Evolutionary conservation across 2,329 filamentous ascomycete species (phyloP).

Genomic region (Neofusicoccum sp.): DNA sequence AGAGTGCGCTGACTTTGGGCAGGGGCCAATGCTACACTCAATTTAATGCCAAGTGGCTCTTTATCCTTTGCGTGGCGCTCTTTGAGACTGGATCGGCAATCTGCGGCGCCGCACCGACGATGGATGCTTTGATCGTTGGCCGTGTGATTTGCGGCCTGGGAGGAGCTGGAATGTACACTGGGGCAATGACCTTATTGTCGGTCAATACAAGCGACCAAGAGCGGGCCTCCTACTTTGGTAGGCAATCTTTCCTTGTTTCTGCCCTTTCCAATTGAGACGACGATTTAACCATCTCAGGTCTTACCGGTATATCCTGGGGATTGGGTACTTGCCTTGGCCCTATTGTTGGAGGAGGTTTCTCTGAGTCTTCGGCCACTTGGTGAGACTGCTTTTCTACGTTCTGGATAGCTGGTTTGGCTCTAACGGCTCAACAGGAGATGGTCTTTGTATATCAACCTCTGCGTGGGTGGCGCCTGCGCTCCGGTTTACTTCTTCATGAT

Average conservation of each 20-base stretch:
- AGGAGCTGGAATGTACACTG: slow-evolving; percentile 34
- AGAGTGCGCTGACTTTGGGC: not conserved
- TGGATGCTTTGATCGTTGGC: slow-evolving; percentile 48
- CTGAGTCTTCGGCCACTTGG: slow-evolving; percentile 27
- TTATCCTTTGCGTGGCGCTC: slow-evolving; percentile 22
- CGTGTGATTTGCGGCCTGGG: slow-evolving; percentile 36
- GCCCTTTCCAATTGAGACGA: too few species aligned
- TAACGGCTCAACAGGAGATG: not conserved
- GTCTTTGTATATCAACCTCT: slow-evolving; percentile 17
- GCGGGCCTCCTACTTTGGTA: slow-evolving; percentile 31
- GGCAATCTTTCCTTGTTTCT: too few species aligned
- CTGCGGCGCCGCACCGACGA: slow-evolving; percentile 43
- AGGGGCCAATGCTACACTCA: slow-evolving; percentile 39
- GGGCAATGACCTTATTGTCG: slow-evolving; percentile 24
- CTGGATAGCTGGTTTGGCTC: too few species aligned
- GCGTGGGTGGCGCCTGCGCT: not conserved
- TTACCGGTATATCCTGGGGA: slow-evolving; percentile 27
- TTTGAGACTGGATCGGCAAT: slow-evolving; percentile 36
- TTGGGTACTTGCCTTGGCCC: slow-evolving; percentile 29
- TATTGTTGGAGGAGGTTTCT: slow-evolving; percentile 33
- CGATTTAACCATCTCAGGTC: too few species aligned
- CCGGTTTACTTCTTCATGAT: not conserved
- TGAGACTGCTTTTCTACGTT: slow-evolving; percentile 10
- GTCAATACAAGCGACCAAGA: slow-evolving; percentile 24
- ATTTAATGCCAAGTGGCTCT: slow-evolving; percentile 48